Base-by-base conservation (phyloP, 176 grass and related monocot genomes). In the Puya raimondii region DNA sequence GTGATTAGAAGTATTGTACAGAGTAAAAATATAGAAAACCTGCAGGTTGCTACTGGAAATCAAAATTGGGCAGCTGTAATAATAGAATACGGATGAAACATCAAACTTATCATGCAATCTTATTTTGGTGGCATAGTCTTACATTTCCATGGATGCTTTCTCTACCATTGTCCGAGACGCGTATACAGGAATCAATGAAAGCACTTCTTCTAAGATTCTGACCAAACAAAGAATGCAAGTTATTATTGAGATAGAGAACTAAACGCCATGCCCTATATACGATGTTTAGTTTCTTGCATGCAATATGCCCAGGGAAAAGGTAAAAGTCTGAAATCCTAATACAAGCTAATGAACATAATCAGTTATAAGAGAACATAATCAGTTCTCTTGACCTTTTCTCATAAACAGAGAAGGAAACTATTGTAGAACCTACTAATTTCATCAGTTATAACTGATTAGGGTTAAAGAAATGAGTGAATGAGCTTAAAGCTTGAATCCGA, bases 1-100 rank as follows among this genome's bases (percentile, higher is more conserved):
- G 54, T 15, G 54, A 20, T 59, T 59, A 18, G 54, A 20, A 59
- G 54, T 59, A 59, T 59, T 59, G 54, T 17, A 17, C 54, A 59
- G 54, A 59, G 54, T 59, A 59, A 59, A 59, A 59, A 59, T 59
- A 59, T 59, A 59, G 54, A 59, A 59, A 59, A 59, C 15, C 54
- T 59, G 54, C 54, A 59, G 54, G 54, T 59, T 59, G 54, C n/a
- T 17, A 16, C 11, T 17, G 54, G 21, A 59, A 59, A 17, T 59
- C 54, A 59, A 59, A 18, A 59, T 59, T 59, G 15, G 16, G 54
- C 15, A 42, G 5, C 33, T 5, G 33, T 42, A 7, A 42, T 42
- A 42, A 42, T 7, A 42, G 4, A 42, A 42, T 42, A 59, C 15
- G 20, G n/a, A 59, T 20, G 54, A 59, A 59, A 56, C 9, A 59